phyloP scores from a whole-genome alignment of 2,329 filamentous ascomycete species.

The Fusarium chlamydosporum region DNA sequence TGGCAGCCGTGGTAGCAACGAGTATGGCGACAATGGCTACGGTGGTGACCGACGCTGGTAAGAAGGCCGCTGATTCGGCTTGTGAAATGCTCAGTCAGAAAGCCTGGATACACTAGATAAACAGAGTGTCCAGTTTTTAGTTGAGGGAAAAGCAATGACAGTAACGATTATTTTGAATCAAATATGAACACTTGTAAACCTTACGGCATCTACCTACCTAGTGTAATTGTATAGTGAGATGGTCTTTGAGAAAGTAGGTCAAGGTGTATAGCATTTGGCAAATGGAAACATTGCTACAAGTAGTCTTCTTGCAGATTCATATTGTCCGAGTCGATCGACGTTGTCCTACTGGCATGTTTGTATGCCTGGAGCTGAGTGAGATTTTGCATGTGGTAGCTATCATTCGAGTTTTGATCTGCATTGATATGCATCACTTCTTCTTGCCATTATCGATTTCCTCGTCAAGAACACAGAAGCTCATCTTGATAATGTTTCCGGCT shows the following conservation, averaged over 20 bases:
- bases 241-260: background rate
- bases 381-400: no score
- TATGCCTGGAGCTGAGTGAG: no score
- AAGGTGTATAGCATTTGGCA: background rate
- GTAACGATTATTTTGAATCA: background rate
- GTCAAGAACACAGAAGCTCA: no score
- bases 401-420: no score
- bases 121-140: constrained; percentile 11
- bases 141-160: constrained; percentile 19
- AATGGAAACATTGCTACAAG: background rate
- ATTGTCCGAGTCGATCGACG: background rate
- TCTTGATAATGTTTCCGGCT: background rate
- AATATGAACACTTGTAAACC: background rate
- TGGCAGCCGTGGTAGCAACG: constrained; percentile 8
- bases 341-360: no score
- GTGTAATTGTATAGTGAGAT: background rate
- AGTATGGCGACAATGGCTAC: constrained; percentile 37
- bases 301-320: background rate
- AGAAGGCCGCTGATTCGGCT: constrained; percentile 1
- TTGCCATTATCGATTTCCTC: no score
- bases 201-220: background rate
- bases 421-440: no score
- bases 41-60: constrained; percentile 49
- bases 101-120: constrained; percentile 1
- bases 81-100: background rate